Percentiles rank a stretch among this genome's conserved stretches.
Conservation (phyloP, 2,329 filamentous ascomycete species). For the Phialophora tarda region DNA sequence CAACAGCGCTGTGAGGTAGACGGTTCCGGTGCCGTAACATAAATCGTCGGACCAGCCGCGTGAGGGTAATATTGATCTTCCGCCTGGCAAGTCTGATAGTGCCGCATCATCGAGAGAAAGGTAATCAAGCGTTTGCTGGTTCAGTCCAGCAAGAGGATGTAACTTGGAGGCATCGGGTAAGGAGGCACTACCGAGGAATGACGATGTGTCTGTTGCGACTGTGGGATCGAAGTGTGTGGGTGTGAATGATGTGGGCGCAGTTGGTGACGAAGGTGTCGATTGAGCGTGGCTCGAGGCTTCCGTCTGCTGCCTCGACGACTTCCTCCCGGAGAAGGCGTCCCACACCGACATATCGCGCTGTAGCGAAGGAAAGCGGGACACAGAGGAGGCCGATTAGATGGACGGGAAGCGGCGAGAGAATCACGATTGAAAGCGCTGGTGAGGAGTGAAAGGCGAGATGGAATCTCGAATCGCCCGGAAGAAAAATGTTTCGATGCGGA, state of each 20-base stretch:
- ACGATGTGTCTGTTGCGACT: conserved; percentile 78
- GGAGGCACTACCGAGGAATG: conserved; percentile 77
- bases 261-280: conserved; percentile 40
- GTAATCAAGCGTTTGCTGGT: conserved; percentile 93
- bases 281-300: conserved; percentile 53
- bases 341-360: conserved; percentile 59
- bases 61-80: conserved; percentile 86
- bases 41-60: conserved; percentile 98
- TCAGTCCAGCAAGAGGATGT: conserved; percentile 90
- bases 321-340: conserved; percentile 67
- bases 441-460: conserved; percentile 9
- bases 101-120: conserved; percentile 90
- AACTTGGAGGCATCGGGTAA: conserved; percentile 86
- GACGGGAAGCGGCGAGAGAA: conserved; percentile 6
- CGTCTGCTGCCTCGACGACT: conserved; percentile 47
- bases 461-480: conserved; percentile 15
- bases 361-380: conserved; percentile 1
- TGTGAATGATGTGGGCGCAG: conserved; percentile 48
- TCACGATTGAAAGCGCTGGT: conserved; percentile 14
- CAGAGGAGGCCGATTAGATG: conserved; percentile 3
- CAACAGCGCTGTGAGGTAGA: conserved; percentile 85
- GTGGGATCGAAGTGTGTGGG: conserved; percentile 68
- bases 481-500: conserved; percentile 19
- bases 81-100: conserved; percentile 82
- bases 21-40: conserved; percentile 95